Evolutionary conservation across 495 filamentous ascomycete species (phyloP).

Genomic region (Penicillium pancosmium): DNA sequence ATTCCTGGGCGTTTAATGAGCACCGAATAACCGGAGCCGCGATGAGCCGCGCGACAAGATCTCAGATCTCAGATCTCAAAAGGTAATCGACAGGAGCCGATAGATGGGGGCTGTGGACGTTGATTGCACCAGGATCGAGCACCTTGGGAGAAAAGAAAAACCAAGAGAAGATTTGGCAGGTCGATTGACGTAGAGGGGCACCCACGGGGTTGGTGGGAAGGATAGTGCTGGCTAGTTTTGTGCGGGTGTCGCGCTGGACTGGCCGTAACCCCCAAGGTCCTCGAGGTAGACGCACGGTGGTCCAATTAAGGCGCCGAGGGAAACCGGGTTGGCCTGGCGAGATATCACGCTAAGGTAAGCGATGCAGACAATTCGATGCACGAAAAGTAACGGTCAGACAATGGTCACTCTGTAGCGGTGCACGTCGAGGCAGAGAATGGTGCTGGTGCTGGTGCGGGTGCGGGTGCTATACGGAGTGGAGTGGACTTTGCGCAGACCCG

Average conservation of each 20-base stretch:
- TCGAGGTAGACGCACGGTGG: slow-evolving; percentile 21
- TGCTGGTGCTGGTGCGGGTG: too few species aligned
- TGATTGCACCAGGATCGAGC: slow-evolving; percentile 9
- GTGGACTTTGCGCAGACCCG: background rate
- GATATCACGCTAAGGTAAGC: slow-evolving; percentile 8
- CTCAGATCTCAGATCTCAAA: background rate
- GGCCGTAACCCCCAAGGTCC: slow-evolving; percentile 33
- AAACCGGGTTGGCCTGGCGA: slow-evolving; percentile 26
- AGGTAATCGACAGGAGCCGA: background rate
- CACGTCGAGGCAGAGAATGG: slow-evolving; percentile 5
- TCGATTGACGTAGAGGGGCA: slow-evolving; percentile 17
- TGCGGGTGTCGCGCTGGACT: slow-evolving; percentile 17
- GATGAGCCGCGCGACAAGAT: slow-evolving; percentile 4
- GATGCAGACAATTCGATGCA: slow-evolving; percentile 8
- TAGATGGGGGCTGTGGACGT: slow-evolving; percentile 3
- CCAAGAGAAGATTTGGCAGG: slow-evolving; percentile 5
- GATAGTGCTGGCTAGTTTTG: slow-evolving; percentile 4
- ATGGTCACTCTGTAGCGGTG: slow-evolving; percentile 4
- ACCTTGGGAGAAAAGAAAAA: slow-evolving; percentile 17
- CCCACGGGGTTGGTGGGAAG: background rate
- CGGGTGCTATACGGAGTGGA: too few species aligned
- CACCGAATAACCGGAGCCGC: slow-evolving; percentile 7
- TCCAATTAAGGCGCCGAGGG: slow-evolving; percentile 17
- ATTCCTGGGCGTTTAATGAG: slow-evolving; percentile 5
- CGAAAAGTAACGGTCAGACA: background rate